These are phyloP conservation scores for Malassezia furfur DNA, from an alignment of 1,284 basidiomycete species.

Conservation along the genomic window DNA sequence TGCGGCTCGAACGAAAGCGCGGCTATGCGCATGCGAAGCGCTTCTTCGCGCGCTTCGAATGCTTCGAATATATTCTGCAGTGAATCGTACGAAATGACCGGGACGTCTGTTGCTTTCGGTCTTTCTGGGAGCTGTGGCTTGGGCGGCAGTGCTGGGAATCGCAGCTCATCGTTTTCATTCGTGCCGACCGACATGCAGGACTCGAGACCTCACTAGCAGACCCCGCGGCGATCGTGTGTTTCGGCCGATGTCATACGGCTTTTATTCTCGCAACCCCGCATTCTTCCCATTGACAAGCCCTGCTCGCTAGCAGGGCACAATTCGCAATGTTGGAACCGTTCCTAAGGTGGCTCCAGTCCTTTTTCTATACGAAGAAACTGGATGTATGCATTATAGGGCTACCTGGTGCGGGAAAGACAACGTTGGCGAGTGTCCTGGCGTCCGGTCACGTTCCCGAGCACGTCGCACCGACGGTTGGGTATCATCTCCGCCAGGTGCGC, in stretches of 20 bases:
- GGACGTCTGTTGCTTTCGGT: no score
- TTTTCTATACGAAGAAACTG: constrained; percentile 77
- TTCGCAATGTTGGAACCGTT: no score
- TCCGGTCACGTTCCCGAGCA: constrained; percentile 75
- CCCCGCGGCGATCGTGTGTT: background rate
- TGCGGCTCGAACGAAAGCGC: constrained; percentile 9
- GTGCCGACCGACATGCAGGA: no score
- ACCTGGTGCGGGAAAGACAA: constrained; percentile 89
- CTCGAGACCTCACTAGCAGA: no score
- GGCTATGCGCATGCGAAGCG: constrained; percentile 6
- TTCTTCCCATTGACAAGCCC: no score
- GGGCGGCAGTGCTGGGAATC: background rate
- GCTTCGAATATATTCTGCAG: constrained; percentile 1
- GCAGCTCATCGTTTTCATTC: background rate
- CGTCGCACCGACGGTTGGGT: constrained; percentile 84
- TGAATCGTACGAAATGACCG: background rate
- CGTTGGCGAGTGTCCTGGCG: constrained; percentile 76
- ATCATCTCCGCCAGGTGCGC: constrained; percentile 66
- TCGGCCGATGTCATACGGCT: background rate
- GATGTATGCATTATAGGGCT: constrained; percentile 89
- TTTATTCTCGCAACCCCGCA: background rate
- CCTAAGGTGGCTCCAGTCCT: constrained; percentile 47
- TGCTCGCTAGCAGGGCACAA: no score
- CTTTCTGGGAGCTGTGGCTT: background rate
- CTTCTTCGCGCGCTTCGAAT: constrained; percentile 11